Base-by-base conservation (phyloP, 495 filamentous ascomycete genomes). In the Tuber microsphaerosporum region DNA sequence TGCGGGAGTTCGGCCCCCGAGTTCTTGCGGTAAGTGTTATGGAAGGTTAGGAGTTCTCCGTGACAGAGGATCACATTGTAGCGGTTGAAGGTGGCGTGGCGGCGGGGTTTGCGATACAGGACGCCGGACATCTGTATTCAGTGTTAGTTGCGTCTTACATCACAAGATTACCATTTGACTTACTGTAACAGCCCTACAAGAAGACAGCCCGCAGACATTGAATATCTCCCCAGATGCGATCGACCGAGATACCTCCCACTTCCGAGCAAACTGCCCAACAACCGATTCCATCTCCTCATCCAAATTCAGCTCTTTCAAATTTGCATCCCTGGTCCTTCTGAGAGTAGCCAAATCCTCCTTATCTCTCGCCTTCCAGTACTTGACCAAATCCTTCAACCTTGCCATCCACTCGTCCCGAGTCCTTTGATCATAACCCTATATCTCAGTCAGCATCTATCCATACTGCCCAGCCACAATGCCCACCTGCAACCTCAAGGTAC, bases 241-340 rank as follows among this genome's bases (percentile, higher is more conserved):
- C 2, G 90, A 88, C 75, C 89, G 86, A 41, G 86, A 89, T 42
- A 93, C 90, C 81, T 93, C 91, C 91, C 91, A 93, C 76, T 92
- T 92, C 69, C 85, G 83, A 0, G 89, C 91, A 79, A 89, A 91
- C 78, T 91, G 90, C 17, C 91, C 91, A 31, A 93, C 81, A 45
- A 87, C 82, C 2, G 91, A 89, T 82, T 93, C 91, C 80, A 88
- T 86, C 75, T 91, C 88, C 79, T 93, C 91, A 76, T 93, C 91
- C 71, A 93, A 90, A 69, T 88, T 86, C 51, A 93, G 84, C 22
- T 87, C 82, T n/a, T 87, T 84, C 37, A 92, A 84, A 73, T 93
- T 93, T n/a, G 84, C 84, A 70, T 85, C 83, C 9, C 91, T 87
- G 5, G 89, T 86, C 37, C 81, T 83, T 75, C 89, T 89, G 68